These are phyloP conservation scores for Hanseniaspora singularis DNA, from an alignment of 805 yeast species.

Conservation along the genomic window DNA sequence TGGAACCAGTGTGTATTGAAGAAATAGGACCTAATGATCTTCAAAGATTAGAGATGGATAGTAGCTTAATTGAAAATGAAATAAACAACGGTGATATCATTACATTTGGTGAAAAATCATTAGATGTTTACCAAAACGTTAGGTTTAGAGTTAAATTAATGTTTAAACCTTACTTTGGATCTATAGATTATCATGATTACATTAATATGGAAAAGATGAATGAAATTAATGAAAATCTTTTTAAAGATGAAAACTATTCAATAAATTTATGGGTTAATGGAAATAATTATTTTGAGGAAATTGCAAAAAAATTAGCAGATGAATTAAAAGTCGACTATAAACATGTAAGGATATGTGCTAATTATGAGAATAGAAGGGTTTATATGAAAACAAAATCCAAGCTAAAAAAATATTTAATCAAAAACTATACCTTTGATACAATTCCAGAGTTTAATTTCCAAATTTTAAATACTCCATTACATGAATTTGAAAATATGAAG, in stretches of 20 bases:
- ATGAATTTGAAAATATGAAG: slow-evolving; percentile 66
- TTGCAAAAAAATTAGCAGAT: slow-evolving; percentile 51
- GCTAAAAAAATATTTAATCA: slow-evolving; percentile 29
- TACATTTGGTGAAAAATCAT: slow-evolving; percentile 28
- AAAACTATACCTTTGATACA: slow-evolving; percentile 28
- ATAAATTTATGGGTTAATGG: slow-evolving; percentile 61
- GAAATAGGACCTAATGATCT: slow-evolving; percentile 48
- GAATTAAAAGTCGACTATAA: slow-evolving; percentile 44
- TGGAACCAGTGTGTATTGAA: slow-evolving; percentile 31
- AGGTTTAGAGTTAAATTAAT: slow-evolving; percentile 49
- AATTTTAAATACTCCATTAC: slow-evolving; percentile 57
- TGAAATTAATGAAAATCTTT: not conserved
- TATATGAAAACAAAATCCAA: slow-evolving; percentile 32
- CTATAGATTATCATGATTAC: slow-evolving; percentile 24
- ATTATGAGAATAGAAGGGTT: slow-evolving; percentile 46
- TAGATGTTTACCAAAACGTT: slow-evolving; percentile 43
- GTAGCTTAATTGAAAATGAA: slow-evolving; percentile 45
- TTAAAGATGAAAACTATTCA: not conserved
- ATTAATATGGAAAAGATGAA: slow-evolving; percentile 18
- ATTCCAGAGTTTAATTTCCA: slow-evolving; percentile 60
- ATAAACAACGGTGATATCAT: slow-evolving; percentile 59
- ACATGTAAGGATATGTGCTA: slow-evolving; percentile 53
- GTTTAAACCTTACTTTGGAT: slow-evolving; percentile 26
- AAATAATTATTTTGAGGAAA: slow-evolving; percentile 42
- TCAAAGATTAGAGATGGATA: slow-evolving; percentile 32